A percentile compares a stretch with the other conserved stretches of the same genome.
Conservation (phyloP, 1,139 yeast genomes). For the Yamadazyma epiphylla region DNA sequence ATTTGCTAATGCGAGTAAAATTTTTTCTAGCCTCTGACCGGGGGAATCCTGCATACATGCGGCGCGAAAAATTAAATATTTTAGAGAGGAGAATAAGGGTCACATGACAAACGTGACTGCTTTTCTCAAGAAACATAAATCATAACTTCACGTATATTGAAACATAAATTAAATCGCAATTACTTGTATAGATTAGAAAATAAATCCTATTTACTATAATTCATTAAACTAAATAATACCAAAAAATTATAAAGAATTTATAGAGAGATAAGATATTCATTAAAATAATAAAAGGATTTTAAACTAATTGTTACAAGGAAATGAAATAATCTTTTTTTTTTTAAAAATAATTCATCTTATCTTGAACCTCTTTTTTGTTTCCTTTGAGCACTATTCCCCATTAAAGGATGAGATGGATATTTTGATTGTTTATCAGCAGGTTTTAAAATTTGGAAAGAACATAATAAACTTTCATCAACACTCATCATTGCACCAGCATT, state of each 20-base stretch:
- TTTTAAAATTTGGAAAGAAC: constrained; percentile 96
- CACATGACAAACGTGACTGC: not conserved
- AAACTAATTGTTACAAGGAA: constrained; percentile 4
- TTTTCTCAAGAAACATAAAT: no score
- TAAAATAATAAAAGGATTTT: constrained; percentile 1
- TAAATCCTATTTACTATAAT: no score
- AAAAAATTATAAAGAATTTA: no score
- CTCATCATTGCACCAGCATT: constrained; percentile 99
- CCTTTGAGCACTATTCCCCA: constrained; percentile 63
- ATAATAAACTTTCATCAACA: constrained; percentile 90
- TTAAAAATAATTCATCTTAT: constrained; percentile 19
- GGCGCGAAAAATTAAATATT: no score
- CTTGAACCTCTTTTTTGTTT: constrained; percentile 64
- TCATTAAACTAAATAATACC: not conserved
- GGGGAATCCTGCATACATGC: not conserved
- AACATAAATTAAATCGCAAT: no score
- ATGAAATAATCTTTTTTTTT: constrained; percentile 3
- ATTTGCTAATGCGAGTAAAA: constrained; percentile 1
- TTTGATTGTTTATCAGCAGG: constrained; percentile 91
- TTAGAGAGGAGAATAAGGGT: no score
- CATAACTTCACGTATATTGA: no score
- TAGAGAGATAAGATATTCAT: not conserved
- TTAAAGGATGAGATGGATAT: constrained; percentile 51
- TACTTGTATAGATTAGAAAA: no score
- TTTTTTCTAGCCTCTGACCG: not conserved